Base-by-base conservation (phyloP, 371 early-diverging fungal species). In the Chytridium lagenaria region DNA sequence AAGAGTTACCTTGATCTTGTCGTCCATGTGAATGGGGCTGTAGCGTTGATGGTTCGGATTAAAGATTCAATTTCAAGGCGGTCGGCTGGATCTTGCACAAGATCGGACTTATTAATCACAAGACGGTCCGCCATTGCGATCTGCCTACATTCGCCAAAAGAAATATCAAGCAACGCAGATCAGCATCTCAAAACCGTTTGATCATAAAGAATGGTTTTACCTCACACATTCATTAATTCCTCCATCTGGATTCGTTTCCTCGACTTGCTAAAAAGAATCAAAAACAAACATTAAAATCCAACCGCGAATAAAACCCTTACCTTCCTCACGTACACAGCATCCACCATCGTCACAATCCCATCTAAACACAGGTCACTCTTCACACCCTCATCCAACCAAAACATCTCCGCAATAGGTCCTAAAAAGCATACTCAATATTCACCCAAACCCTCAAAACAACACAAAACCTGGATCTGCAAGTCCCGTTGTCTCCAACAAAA, bases 321-420 rank as follows among this genome's bases (percentile, higher is more conserved):
- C 84, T 90, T 83, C 61, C 76, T 78, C 23, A 93, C 87, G 75
- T 93, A 87, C 72, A 92, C 94, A 1, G 94, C 92, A 81, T 98
- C 98, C 0, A 98, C 96, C 50, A 98, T 80, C 1, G 97, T 95
- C 1, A 97, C 88, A 44, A 98, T 93, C 0, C 80, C 98, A 74
- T 98, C 99, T 39, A 98, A 81, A 68, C 94, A 92, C 33, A 98
- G 86, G 2, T 93, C 90, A 74, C 93, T 90, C 2, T 92, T 91
- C 44, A 98, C 86, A 16, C 91, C 94, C 76, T 96, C 97, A 74
- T 98, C 98, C 50, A 97, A 78, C 99, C 98, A 98, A 77, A 98
- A 93, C 92, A 96, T 96, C 30, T 92, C 88, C 1, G 94, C 96
- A 68, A 98, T 97, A 2, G 95, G 94, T 0, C 94, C 82, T 66